Evolutionary conservation across 352 stramenopile species (phyloP).

Genomic region (Globisporangium parvum): DNA sequence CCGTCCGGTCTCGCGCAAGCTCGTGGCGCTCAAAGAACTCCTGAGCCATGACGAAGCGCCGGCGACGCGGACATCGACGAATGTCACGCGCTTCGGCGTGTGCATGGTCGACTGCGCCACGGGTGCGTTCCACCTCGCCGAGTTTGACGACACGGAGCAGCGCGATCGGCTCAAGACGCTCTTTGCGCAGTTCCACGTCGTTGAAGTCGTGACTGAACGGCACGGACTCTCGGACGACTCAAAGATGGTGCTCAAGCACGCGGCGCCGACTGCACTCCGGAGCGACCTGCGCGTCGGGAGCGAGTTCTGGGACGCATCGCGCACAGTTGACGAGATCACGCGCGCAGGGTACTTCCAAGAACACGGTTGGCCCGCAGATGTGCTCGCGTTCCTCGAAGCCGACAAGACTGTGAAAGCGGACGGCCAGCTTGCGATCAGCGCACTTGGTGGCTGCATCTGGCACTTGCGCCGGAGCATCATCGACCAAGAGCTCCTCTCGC

Average conservation of each 20-base stretch:
- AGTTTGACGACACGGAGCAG: conserved; percentile 97
- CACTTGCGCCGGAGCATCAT: conserved; percentile 77
- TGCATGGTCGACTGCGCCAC: conserved; percentile 94
- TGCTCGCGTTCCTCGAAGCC: conserved; percentile 61
- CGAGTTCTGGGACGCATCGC: conserved; percentile 89
- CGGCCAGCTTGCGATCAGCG: conserved; percentile 55
- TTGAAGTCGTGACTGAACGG: conserved; percentile 81
- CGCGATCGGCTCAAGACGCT: conserved; percentile 95
- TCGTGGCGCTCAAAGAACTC: conserved; percentile 72
- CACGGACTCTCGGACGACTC: conserved; percentile 58
- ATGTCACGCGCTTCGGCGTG: conserved; percentile 76
- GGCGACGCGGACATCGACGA: conserved; percentile 16
- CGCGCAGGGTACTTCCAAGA: conserved; percentile 86
- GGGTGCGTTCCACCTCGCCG: conserved; percentile 90
- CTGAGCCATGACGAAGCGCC: conserved; percentile 18
- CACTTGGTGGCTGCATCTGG: conserved; percentile 74
- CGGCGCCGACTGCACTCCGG: conserved; percentile 47
- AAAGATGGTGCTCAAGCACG: conserved; percentile 71
- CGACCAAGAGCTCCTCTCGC: conserved; percentile 73
- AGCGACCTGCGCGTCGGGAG: conserved; percentile 55
- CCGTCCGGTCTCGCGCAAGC: conserved; percentile 33
- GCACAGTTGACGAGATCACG: conserved; percentile 89
- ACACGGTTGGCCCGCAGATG: conserved; percentile 49
- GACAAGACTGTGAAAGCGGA: conserved; percentile 61
- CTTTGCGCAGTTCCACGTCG: conserved; percentile 83